These are phyloP conservation scores for Naematelia encephala DNA, from an alignment of 768 basidiomycete species.

Conservation along the genomic window DNA sequence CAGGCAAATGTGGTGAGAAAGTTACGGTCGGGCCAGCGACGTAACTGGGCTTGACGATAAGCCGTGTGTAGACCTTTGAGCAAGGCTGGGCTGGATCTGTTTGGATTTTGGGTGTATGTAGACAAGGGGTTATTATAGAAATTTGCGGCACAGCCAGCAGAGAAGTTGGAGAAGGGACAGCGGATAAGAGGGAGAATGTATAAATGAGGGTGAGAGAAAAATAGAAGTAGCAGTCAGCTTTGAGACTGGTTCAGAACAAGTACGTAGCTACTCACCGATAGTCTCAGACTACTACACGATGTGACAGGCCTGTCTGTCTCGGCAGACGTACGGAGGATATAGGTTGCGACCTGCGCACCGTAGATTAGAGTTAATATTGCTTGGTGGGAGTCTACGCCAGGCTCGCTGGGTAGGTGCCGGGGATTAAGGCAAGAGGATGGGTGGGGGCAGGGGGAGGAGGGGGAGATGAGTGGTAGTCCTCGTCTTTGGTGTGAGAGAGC, in stretches of 20 bases:
- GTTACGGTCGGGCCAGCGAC: neutral
- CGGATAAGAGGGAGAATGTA: neutral
- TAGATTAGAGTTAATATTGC: neutral
- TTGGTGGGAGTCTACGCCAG: neutral
- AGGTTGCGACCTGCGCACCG: neutral
- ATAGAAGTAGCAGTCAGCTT: neutral
- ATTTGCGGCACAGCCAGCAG: slow-evolving; percentile 9
- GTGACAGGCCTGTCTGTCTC: neutral
- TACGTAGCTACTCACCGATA: neutral
- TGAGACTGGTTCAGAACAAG: neutral
- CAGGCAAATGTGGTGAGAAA: neutral
- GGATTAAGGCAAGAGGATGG: no score
- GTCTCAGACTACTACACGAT: neutral
- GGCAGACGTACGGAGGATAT: neutral
- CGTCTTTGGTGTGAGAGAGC: slow-evolving; percentile 1
- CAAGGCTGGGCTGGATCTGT: neutral
- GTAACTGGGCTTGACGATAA: neutral
- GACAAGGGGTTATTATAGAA: neutral
- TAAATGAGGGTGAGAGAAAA: neutral
- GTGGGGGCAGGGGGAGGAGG: neutral
- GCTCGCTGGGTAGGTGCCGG: neutral
- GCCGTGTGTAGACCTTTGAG: neutral
- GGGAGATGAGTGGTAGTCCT: neutral
- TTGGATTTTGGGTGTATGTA: neutral
- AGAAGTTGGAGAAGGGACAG: neutral